Evolutionary conservation across 106 monocot species (phyloP), one percentile per base, ranked within the genome.

Genomic region (Platanthera zijinensis): DNA sequence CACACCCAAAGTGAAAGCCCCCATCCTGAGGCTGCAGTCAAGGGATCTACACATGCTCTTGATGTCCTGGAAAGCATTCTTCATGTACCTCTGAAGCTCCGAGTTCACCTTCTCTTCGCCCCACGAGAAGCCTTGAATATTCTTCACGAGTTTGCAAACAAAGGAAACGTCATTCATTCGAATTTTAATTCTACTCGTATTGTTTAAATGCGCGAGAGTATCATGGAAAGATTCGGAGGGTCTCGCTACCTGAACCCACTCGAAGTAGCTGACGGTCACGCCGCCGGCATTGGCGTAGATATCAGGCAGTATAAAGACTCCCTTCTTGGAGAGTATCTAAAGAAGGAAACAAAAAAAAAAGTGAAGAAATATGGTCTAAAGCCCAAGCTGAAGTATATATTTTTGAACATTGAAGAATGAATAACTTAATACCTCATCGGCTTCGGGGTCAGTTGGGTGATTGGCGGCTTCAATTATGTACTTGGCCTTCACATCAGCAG

Each of bases 91-190:
- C 30, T 87, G 74, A 8, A 96, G 89, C 84, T 92, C 92, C 51
- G 48, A 51, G 53, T 93, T 96, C 52, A 96, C 95, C 80, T 90
- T 93, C 6, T 90, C 92, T 75, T 96, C 92, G 53, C 89, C 90
- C 95, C 95, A 96, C 95, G 90, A 87, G 81, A 92, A 96, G 32
- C 95, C 96, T 90, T 96, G 96, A 48, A 96, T 96, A 79, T 96
- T 96, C 96, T 96, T 71, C 71, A 75, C 48, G 32, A 78, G 32
- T 32, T 11, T 5, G 3, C 51, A 74, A 19, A 6, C 19, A 61
- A 70, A 39, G 39, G 12, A 66, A 66, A 25, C 4, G 32, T 32
- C 30, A 12, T 66, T 32, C 30, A 12, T 66, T 32, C 5, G 32
- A 39, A 66, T 66, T 66, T 32, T 6, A 66, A 32, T 32, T 66